Conservation (phyloP, 2,329 filamentous ascomycete genomes). For the Taxawa tesnikishii region DNA sequence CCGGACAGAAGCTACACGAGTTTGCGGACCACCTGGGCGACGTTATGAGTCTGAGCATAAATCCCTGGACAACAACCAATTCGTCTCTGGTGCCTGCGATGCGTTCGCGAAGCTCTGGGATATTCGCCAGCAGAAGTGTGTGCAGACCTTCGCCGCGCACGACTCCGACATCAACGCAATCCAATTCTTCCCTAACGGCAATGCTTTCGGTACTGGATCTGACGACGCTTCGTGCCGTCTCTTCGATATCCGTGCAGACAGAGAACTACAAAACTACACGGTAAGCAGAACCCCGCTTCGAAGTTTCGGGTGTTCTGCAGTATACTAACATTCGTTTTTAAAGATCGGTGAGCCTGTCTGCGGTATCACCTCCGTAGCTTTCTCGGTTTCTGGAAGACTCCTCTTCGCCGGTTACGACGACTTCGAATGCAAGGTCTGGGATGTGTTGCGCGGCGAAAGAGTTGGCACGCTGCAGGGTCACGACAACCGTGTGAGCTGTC, state of each 20-base stretch:
- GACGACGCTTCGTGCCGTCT: conserved; percentile 95
- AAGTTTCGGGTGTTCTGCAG: conserved; percentile 1
- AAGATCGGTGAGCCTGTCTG: conserved; percentile 96
- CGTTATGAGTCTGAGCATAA: conserved; percentile 99
- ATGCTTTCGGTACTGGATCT: conserved; percentile 94
- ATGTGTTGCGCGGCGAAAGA: conserved; percentile 90
- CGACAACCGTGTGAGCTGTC: conserved; percentile 96
- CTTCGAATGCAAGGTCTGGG: conserved; percentile 99
- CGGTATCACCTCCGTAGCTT: conserved; percentile 95
- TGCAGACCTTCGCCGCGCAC: conserved; percentile 96
- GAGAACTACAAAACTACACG: conserved; percentile 59
- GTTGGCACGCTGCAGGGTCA: conserved; percentile 94
- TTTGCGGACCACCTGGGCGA: conserved; percentile 97
- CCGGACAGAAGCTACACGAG: conserved; percentile 91
- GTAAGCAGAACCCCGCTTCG: conserved; percentile 28
- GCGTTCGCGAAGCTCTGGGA: conserved; percentile 99
- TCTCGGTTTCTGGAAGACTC: conserved; percentile 88
- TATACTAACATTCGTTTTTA: conserved; percentile 27
- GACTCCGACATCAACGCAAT: conserved; percentile 99
- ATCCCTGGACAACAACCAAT: conserved; percentile 97
- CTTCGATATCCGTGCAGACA: conserved; percentile 94
- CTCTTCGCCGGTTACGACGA: conserved; percentile 97
- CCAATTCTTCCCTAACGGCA: conserved; percentile 97
- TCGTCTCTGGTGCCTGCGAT: conserved; percentile 98
- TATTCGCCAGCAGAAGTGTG: conserved; percentile 93